phyloP scores from a whole-genome alignment of 257 asterid species.

The Verbascum thapsus region DNA sequence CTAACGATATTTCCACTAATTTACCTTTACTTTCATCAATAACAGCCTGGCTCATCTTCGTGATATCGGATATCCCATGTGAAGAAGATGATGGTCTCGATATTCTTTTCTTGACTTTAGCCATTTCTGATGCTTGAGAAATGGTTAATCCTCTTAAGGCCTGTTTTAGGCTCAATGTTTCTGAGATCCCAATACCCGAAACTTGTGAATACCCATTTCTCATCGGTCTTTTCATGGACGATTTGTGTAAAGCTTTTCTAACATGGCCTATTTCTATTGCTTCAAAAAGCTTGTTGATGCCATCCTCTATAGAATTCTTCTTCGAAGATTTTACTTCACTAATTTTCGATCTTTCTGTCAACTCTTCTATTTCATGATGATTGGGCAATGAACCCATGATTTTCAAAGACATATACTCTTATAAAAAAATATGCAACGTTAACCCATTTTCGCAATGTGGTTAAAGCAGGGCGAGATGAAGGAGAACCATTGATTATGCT shows the following conservation, averaged over 20 bases:
- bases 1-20: conserved; percentile 57
- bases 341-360: conserved; percentile 46
- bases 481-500: conserved; percentile 30
- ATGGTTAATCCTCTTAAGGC: conserved; percentile 92
- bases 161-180: conserved; percentile 79
- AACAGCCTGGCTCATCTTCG: conserved; percentile 45
- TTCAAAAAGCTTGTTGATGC: conserved; percentile 76
- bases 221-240: conserved; percentile 92
- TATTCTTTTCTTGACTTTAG: conserved; percentile 71
- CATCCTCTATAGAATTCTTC: conserved; percentile 51
- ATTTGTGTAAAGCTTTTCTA: conserved; percentile 45
- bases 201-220: conserved; percentile 49
- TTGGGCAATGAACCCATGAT: conserved; percentile 41
- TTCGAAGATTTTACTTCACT: too few relatives aligned
- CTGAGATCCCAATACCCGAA: conserved; percentile 71
- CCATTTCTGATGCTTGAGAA: conserved; percentile 97
- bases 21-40: conserved; percentile 42
- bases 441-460: conserved; percentile 44
- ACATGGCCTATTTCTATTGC: conserved; percentile 54
- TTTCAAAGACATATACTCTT: conserved; percentile 25
- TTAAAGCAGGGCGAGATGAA: conserved; percentile 21
- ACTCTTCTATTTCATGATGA: conserved; percentile 65
- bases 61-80: conserved; percentile 45
- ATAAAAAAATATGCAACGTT: conserved; percentile 18
- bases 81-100: conserved; percentile 51